A percentile compares a stretch with the other conserved stretches of the same genome.
phyloP scores from a whole-genome alignment of 495 filamentous ascomycete species.

The Penicillium ucsense region DNA sequence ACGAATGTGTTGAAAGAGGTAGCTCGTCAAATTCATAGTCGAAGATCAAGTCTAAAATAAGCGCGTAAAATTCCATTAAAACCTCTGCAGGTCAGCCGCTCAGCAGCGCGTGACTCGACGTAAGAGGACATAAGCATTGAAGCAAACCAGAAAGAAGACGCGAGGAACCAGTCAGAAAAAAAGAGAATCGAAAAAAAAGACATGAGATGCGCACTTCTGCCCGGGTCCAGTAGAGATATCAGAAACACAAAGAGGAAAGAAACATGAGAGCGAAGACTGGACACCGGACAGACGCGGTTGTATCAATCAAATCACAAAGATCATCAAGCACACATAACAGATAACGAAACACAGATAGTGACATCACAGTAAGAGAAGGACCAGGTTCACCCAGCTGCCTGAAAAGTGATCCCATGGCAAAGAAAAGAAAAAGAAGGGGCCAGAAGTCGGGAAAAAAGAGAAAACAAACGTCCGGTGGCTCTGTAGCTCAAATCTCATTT shows the following conservation, averaged over 20 bases:
- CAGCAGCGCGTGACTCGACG: slow-evolving; percentile 7
- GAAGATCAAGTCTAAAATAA: slow-evolving; percentile 14
- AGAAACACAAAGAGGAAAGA: slow-evolving; percentile 18
- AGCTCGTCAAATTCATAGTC: slow-evolving; percentile 17
- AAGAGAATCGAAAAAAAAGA: slow-evolving; percentile 11
- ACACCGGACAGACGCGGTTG: slow-evolving; percentile 41
- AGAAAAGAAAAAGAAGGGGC: no score
- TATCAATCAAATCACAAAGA: slow-evolving; percentile 39
- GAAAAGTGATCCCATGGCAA: no score
- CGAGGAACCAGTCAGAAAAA: slow-evolving; percentile 6
- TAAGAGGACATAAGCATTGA: background rate
- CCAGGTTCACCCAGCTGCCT: background rate
- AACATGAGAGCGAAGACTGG: slow-evolving; percentile 18
- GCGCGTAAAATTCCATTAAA: slow-evolving; percentile 5
- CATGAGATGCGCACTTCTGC: slow-evolving; percentile 44
- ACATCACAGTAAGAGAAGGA: slow-evolving; percentile 3
- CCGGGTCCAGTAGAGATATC: slow-evolving; percentile 26
- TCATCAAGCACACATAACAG: slow-evolving; percentile 27
- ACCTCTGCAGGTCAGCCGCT: slow-evolving; percentile 12
- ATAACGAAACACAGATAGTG: slow-evolving; percentile 12
- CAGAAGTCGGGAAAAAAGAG: slow-evolving; percentile 6
- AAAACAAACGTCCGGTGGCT: background rate
- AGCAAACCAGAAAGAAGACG: slow-evolving; percentile 4
- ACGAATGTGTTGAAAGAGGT: background rate
- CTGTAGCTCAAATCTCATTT: no score